Conservation (phyloP, 2,329 filamentous ascomycete genomes). For the Lachnellula willkommii region DNA sequence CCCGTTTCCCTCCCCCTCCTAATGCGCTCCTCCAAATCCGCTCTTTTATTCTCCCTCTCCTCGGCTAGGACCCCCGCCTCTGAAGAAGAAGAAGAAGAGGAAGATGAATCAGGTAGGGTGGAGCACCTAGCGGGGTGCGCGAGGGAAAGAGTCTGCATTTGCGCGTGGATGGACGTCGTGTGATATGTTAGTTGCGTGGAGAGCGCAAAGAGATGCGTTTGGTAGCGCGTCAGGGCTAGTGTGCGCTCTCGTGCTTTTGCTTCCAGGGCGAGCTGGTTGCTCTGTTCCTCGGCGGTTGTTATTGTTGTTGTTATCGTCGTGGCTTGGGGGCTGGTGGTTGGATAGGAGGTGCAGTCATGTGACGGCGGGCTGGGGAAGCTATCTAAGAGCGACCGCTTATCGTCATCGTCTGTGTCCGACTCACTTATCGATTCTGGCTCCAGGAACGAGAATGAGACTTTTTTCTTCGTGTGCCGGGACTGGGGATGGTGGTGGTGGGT, state of each 20-base stretch:
- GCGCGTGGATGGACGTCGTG: constrained; percentile 15
- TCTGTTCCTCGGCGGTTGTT: not conserved
- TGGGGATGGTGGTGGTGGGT: not conserved
- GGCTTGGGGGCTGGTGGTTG: constrained; percentile 2
- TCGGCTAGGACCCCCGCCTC: not conserved
- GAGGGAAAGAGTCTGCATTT: constrained; percentile 16
- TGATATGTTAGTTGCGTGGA: constrained; percentile 20
- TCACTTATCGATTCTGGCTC: not conserved
- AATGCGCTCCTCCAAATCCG: constrained; percentile 16
- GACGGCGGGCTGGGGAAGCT: not conserved
- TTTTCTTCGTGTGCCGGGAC: not conserved
- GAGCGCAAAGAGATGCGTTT: constrained; percentile 16
- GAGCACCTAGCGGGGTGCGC: constrained; percentile 17
- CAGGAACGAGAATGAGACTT: constrained; percentile 2
- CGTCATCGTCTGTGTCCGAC: not conserved
- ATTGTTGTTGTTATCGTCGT: not conserved
- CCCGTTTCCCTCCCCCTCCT: constrained; percentile 16
- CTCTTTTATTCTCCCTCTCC: constrained; percentile 12
- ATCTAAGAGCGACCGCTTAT: not conserved
- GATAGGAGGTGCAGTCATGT: not conserved
- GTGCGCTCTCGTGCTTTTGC: not conserved
- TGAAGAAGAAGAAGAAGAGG: not conserved
- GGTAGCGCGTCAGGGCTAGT: constrained; percentile 14
- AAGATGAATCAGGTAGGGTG: constrained; percentile 13
- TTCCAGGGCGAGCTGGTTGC: not conserved